Conservation (phyloP, 1,139 yeast genomes). For the Tardiomyces depauwii region DNA sequence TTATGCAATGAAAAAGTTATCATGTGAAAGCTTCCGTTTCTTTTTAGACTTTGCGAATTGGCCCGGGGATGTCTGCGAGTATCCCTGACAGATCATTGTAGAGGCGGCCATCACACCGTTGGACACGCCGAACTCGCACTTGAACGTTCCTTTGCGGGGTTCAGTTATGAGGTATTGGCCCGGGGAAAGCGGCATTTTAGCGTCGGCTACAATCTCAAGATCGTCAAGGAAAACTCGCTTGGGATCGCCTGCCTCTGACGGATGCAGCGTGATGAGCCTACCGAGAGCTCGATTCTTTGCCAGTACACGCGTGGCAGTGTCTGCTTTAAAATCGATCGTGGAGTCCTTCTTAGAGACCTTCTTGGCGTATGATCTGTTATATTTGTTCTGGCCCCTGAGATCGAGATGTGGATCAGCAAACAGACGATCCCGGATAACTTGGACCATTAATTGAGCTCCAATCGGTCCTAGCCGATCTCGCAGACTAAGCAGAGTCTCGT, state of each 20-base stretch:
- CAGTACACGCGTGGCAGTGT: constrained; percentile 1
- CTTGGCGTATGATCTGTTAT: constrained; percentile 7
- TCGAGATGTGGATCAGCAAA: not conserved
- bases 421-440: constrained; percentile 26
- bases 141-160: no score
- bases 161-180: no score
- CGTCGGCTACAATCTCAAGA: constrained; percentile 4
- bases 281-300: constrained; percentile 12
- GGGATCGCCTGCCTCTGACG: no score
- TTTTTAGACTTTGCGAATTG: not conserved
- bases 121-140: not conserved
- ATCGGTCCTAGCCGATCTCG: constrained; percentile 38
- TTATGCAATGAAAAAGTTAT: not conserved
- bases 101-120: not conserved
- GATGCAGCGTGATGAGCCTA: constrained; percentile 3
- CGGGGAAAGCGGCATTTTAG: no score
- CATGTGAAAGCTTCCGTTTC: not conserved
- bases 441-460: constrained; percentile 50
- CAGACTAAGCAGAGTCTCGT: constrained; percentile 36
- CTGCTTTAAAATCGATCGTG: constrained; percentile 3
- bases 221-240: constrained; percentile 6
- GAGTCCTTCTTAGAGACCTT: constrained; percentile 4
- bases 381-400: not conserved
- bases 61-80: not conserved
- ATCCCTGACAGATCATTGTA: not conserved